Percentiles rank a stretch among this genome's conserved stretches.
Evolutionary conservation across 2,329 filamentous ascomycete genomes (phyloP).

Genomic region (Ophiognomonia clavigignenti-juglandacearum): DNA sequence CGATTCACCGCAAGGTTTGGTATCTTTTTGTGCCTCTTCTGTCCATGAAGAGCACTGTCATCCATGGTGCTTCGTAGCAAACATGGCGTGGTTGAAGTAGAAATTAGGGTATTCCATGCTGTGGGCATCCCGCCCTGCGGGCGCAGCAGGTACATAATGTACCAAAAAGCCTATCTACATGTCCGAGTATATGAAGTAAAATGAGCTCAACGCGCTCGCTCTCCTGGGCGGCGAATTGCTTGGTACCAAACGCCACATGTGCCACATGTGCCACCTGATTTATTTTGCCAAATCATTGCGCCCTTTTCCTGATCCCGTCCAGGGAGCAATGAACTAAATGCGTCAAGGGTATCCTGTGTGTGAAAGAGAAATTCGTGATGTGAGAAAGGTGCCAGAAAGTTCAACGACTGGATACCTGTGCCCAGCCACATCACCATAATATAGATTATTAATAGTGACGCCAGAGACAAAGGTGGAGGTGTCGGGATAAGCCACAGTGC

Average conservation of each 20-base stretch:
- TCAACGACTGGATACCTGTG: not conserved
- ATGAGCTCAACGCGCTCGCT: not conserved
- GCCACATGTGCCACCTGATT: too few species aligned
- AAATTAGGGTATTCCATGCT: not conserved
- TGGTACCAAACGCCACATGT: not conserved
- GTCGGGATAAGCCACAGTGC: not conserved
- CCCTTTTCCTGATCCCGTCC: not conserved
- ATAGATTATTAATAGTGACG: not conserved
- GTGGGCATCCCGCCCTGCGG: not conserved
- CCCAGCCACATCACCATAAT: not conserved
- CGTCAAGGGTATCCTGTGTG: slow-evolving; percentile 17
- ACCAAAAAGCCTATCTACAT: not conserved
- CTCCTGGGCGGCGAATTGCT: not conserved
- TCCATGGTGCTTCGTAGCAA: too few species aligned
- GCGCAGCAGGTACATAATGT: not conserved
- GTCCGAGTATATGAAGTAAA: not conserved
- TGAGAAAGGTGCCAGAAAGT: slow-evolving; percentile 1
- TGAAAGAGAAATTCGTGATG: slow-evolving; percentile 7
- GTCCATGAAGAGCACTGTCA: too few species aligned
- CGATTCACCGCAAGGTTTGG: too few species aligned
- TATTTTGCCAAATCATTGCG: not conserved
- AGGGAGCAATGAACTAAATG: slow-evolving; percentile 11
- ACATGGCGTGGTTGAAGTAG: not conserved
- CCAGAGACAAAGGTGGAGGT: not conserved
- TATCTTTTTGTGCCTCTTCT: too few species aligned